Evolutionary conservation across 192 early-diverging fungal genomes (phyloP), one percentile per base, ranked within the genome.

Genomic region (Coemansia pectinata): DNA sequence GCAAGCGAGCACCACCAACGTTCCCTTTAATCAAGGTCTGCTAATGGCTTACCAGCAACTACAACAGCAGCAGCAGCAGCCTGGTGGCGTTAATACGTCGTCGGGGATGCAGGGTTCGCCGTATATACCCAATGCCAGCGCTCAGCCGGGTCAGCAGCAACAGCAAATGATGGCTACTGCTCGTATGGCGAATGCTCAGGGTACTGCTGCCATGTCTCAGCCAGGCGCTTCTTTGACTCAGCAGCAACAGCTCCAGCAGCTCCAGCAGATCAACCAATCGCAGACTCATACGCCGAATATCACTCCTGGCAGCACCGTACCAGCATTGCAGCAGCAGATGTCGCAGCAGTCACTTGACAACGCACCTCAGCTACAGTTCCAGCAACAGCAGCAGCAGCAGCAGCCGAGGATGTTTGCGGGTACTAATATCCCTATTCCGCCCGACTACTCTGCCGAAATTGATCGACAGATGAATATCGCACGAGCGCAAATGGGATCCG

Each of bases 381-480:
- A 61, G 47, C 60, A 59, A 50, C 68, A 67, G 45, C 67, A 63
- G 34, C 67, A 58, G 31, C 72, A 47, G 41, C 55, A 41, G 19
- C 70, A 67, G 62, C 78, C 66, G 62, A 74, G 73, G 5, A 67
- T 71, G 61, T 71, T 73, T 63, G 19, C 48, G 29, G 74, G 67
- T 17, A 75, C 73, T 0, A 44, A 38, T 29, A 45, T 80, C 1
- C 69, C 73, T 4, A 80, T 75, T 44, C 78, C 73, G 14, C 39
- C 55, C 2, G 78, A 75, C 25, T 17, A 66, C 7, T 66, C 63
- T 5, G 58, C 62, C 5, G 78, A 80, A 14, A 21, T 80, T 11
- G 78, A 80, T 12, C 65, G 73, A 1, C 65, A 75, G 33, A 15
- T 80, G 45, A 53, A 53, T 6, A 5, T 42, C 27, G 65, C 62